These are phyloP conservation scores for Helicostylum pulchrum DNA, from an alignment of 192 early-diverging fungal species.

Conservation along the genomic window DNA sequence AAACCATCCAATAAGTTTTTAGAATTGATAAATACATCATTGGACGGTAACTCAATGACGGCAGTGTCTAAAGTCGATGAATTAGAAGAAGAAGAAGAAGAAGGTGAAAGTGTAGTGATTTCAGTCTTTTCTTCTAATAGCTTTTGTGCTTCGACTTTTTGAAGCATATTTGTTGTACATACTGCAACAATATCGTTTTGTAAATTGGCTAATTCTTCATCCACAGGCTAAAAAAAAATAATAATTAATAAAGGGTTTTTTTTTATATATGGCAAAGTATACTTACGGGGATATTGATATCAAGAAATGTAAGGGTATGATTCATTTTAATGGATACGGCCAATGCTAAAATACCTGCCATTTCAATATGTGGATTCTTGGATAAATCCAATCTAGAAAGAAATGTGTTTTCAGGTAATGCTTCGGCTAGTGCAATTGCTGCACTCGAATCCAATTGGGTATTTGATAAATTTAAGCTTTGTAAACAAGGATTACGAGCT, in stretches of 20 bases:
- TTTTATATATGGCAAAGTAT: background rate
- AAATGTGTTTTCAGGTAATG: slow-evolving; percentile 68
- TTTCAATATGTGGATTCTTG: slow-evolving; percentile 70
- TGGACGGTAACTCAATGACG: no score
- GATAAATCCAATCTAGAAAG: slow-evolving; percentile 74
- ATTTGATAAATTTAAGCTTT: slow-evolving; percentile 16
- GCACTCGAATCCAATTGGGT: slow-evolving; percentile 26
- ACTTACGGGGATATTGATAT: slow-evolving; percentile 59
- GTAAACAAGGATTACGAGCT: slow-evolving; percentile 8
- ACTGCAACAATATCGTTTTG: slow-evolving; percentile 38
- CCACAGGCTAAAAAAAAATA: slow-evolving; percentile 16
- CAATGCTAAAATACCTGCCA: slow-evolving; percentile 83
- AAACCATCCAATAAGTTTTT: no score
- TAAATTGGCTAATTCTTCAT: slow-evolving; percentile 30
- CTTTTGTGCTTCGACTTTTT: slow-evolving; percentile 14
- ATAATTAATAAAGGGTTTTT: background rate
- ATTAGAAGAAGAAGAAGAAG: background rate
- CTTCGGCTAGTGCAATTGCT: slow-evolving; percentile 80
- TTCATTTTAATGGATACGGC: slow-evolving; percentile 81
- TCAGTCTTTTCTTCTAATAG: background rate
- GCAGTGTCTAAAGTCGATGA: background rate
- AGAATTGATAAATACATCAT: no score
- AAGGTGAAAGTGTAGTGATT: background rate
- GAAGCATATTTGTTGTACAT: slow-evolving; percentile 35
- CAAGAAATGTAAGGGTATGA: slow-evolving; percentile 54